phyloP scores from a whole-genome alignment of 139 green algal genomes.

The Coelastrella sp. region DNA sequence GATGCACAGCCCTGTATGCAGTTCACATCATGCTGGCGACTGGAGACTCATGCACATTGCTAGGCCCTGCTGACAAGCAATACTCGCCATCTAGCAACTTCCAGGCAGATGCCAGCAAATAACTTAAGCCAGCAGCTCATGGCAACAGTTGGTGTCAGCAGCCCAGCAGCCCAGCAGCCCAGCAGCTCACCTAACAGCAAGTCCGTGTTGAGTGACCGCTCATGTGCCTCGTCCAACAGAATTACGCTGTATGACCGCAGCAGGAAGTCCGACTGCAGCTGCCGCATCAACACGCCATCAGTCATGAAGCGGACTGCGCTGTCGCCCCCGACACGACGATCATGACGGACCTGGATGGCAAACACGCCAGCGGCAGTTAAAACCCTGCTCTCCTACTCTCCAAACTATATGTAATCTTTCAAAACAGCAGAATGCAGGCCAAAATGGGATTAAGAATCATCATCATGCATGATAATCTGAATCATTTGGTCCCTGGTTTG shows the following conservation, averaged over 20 bases:
- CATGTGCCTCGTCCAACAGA: conserved; percentile 96
- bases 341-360: conserved; percentile 85
- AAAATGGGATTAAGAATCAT: neutral
- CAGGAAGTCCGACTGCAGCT: conserved; percentile 75
- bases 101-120: too few relatives aligned
- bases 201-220: conserved; percentile 93
- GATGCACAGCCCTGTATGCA: too few relatives aligned
- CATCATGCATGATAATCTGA: neutral
- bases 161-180: neutral
- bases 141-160: too few relatives aligned
- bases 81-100: neutral
- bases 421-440: neutral
- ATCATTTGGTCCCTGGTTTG: neutral
- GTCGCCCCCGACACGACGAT: conserved; percentile 66
- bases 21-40: too few relatives aligned
- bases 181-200: conserved; percentile 79
- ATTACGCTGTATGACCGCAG: conserved; percentile 72
- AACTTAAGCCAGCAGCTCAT: too few relatives aligned
- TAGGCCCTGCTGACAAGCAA: neutral
- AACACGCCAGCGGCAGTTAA: too few relatives aligned
- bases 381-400: neutral
- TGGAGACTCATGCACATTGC: too few relatives aligned
- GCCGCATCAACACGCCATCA: conserved; percentile 93
- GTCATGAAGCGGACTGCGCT: conserved; percentile 96
- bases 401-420: neutral